A percentile compares a stretch with the other conserved stretches of the same genome.
phyloP scores from a whole-genome alignment of 2,329 filamentous ascomycete species.

The Fusarium algeriense region DNA sequence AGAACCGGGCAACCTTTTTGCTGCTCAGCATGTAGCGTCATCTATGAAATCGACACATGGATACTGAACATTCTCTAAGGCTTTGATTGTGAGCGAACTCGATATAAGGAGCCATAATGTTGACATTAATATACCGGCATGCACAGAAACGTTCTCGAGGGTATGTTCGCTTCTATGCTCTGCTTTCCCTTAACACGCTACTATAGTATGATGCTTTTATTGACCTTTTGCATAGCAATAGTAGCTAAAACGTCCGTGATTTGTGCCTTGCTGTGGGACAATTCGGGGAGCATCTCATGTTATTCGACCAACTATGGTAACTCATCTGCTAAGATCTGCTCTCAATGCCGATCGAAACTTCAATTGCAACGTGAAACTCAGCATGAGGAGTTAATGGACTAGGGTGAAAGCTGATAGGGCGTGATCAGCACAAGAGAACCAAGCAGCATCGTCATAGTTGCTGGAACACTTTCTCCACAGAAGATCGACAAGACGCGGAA shows the following conservation, averaged over 20 bases:
- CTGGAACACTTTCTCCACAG: slow-evolving; percentile 29
- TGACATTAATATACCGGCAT: no score
- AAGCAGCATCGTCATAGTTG: slow-evolving; percentile 18
- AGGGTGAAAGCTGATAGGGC: not conserved
- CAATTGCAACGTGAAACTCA: slow-evolving; percentile 22
- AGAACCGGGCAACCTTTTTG: not conserved
- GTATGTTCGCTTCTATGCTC: no score
- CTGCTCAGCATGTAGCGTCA: not conserved
- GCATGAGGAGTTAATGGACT: not conserved
- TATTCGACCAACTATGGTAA: not conserved
- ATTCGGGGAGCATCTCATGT: not conserved
- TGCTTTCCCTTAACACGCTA: not conserved
- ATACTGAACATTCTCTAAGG: no score
- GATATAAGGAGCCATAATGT: no score
- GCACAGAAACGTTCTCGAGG: no score
- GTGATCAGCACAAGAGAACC: slow-evolving; percentile 17
- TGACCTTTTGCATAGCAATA: not conserved
- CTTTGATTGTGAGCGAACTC: no score
- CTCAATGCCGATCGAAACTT: slow-evolving; percentile 20
- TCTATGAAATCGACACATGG: no score
- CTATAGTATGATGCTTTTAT: not conserved
- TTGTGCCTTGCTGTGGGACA: not conserved
- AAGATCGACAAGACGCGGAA: slow-evolving; percentile 30
- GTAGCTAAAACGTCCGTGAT: not conserved
- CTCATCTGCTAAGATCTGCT: slow-evolving; percentile 3